These are phyloP conservation scores for Capronia coronata DNA, from an alignment of 2,329 filamentous ascomycete genomes.

Conservation along the genomic window DNA sequence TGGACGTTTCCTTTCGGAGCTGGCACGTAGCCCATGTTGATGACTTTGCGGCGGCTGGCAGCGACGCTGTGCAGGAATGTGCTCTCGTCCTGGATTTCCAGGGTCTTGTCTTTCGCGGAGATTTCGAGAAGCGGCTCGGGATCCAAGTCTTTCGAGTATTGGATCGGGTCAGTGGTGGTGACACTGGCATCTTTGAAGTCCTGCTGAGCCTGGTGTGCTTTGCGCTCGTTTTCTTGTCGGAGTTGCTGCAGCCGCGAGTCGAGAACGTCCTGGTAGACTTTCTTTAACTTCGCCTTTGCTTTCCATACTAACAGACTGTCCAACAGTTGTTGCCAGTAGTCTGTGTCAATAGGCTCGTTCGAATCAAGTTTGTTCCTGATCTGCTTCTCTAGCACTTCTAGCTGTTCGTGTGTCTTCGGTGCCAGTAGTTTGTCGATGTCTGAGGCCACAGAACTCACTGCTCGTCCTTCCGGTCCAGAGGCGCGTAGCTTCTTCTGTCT, in stretches of 20 bases:
- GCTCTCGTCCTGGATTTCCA: constrained; percentile 51
- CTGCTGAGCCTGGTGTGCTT: constrained; percentile 44
- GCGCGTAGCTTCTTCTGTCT: constrained; percentile 60
- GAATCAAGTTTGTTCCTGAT: constrained; percentile 79
- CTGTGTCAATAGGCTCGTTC: constrained; percentile 86
- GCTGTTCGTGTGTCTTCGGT: constrained; percentile 77
- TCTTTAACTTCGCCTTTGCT: constrained; percentile 74
- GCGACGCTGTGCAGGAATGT: constrained; percentile 51
- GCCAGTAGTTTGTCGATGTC: constrained; percentile 83
- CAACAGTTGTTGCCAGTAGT: constrained; percentile 94
- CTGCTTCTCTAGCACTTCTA: constrained; percentile 80
- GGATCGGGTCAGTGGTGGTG: constrained; percentile 18
- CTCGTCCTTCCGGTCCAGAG: constrained; percentile 58
- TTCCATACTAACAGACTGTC: constrained; percentile 84
- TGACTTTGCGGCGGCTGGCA: constrained; percentile 53
- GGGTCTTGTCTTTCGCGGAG: constrained; percentile 55
- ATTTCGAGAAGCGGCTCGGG: constrained; percentile 62
- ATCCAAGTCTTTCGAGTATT: constrained; percentile 48
- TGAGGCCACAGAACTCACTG: constrained; percentile 71
- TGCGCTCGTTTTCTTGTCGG: constrained; percentile 60
- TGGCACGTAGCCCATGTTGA: constrained; percentile 64
- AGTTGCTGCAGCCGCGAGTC: constrained; percentile 62
- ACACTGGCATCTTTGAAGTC: constrained; percentile 37
- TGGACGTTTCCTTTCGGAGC: constrained; percentile 40
- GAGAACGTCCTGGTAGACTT: constrained; percentile 69